Base-by-base conservation (phyloP, 495 filamentous ascomycete species). In the Aspergillus wentii region DNA sequence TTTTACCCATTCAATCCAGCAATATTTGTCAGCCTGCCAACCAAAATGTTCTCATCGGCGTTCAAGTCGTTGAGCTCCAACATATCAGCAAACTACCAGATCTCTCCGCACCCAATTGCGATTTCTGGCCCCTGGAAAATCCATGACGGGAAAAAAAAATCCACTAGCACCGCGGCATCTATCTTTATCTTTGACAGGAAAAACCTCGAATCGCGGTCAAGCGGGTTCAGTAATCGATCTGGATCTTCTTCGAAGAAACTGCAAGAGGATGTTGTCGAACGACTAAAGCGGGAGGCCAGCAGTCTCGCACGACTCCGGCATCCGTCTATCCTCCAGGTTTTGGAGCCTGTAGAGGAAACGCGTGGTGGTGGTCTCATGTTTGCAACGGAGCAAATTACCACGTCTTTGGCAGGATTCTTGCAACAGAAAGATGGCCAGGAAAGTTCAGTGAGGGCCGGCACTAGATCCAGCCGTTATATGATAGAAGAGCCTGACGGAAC, bases 121-220 rank as follows among this genome's bases (percentile, higher is more conserved):
- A 76, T 76, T 21, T 85, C 89, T 16, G 92, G 92, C 15, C 86
- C 90, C 17, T 98, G 92, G 92, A 95, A 88, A 68, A 90, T 98
- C 59, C 88, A 88, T 69, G 86, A 94, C 67, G 94, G 86, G 30
- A 96, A 94, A 72, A 95, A 94, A 62, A 96, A 95, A 59, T 84
- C 83, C 9, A 92, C 88, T 0, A 83, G 80, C 22, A 94, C 91
- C 46, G 61, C 82, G 10, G 89, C 82, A 15, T 97, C 92, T 8
- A 80, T 97, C 42, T 98, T 97, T 53, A 81, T 95, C 44, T 96
- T 98, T 58, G 94, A 97, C 35, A 80, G 76, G 49, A 95, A 95
- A 58, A 73, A 75, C 0, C 68, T 98, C 38, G 89, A 96, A 30
- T 62, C 80, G 2, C 73, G 82, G 35, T 75, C 75, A 10, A 69